These are phyloP conservation scores for Tetraselmis chui DNA, from an alignment of 139 green algal species.

Conservation along the genomic window DNA sequence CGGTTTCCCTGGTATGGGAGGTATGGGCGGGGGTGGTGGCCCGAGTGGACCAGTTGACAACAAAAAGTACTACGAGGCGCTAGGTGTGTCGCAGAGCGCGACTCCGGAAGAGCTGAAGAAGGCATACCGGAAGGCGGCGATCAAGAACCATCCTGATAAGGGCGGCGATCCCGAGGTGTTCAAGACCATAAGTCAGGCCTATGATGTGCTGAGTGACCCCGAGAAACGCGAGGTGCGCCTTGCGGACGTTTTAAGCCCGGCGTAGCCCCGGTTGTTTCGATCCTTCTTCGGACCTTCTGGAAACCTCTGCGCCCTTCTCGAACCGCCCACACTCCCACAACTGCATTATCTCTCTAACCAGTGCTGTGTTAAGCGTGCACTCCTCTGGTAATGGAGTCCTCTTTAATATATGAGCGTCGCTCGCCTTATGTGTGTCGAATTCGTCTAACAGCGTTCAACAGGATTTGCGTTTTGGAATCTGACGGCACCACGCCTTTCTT, in stretches of 20 bases:
- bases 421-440: no score
- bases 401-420: no score
- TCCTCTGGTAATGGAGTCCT: no score
- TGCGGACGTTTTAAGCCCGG: no score
- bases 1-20: slow-evolving; percentile 24
- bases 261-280: not conserved
- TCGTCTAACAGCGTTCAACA: no score
- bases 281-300: not conserved
- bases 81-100: slow-evolving; percentile 59
- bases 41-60: slow-evolving; percentile 28
- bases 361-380: no score
- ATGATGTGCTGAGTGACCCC: slow-evolving; percentile 89
- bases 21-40: slow-evolving; percentile 17
- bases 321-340: no score
- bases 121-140: not conserved
- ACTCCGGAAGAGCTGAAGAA: not conserved
- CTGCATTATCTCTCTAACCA: no score
- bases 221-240: slow-evolving; percentile 88
- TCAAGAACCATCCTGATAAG: not conserved
- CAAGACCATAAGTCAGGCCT: slow-evolving; percentile 97
- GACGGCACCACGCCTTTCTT: no score
- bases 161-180: slow-evolving; percentile 92
- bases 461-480: no score
- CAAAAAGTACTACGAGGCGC: slow-evolving; percentile 82
- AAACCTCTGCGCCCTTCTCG: not conserved